A percentile compares a stretch with the other conserved stretches of the same genome.
These are phyloP conservation scores for Polysphondylium violaceum DNA, from an alignment of 78 protist genomes.

Conservation along the genomic window DNA sequence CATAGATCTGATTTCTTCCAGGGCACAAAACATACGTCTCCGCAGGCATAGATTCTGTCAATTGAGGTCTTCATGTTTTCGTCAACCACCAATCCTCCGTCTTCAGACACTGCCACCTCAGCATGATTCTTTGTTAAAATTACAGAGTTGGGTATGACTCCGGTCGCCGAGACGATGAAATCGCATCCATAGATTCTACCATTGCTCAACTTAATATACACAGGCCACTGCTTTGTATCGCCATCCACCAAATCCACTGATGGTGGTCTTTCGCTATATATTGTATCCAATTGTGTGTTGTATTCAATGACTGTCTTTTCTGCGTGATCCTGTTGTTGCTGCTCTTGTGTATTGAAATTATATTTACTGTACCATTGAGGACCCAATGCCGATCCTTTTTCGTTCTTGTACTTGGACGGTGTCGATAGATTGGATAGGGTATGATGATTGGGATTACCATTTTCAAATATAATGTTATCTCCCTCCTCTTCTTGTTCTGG, in stretches of 20 bases:
- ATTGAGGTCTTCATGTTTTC: conserved; percentile 28
- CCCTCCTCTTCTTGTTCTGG: background rate
- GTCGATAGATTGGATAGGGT: background rate
- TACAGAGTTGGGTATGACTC: conserved; percentile 31
- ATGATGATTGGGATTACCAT: background rate
- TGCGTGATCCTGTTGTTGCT: background rate
- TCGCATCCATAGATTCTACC: conserved; percentile 56
- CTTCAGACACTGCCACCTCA: background rate
- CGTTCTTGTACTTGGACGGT: background rate
- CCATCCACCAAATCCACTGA: background rate
- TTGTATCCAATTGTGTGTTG: background rate
- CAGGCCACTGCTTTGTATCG: conserved; percentile 15
- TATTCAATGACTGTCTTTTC: conserved; percentile 15
- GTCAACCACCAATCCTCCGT: conserved; percentile 1
- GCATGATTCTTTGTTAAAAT: background rate
- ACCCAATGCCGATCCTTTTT: conserved; percentile 13
- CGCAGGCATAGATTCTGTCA: conserved; percentile 32
- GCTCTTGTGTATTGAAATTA: conserved; percentile 29
- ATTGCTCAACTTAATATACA: conserved; percentile 17
- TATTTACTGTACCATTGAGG: conserved; percentile 78
- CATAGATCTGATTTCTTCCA: conserved; percentile 10
- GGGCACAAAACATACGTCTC: conserved; percentile 29
- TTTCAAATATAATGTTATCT: background rate
- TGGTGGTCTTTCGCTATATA: background rate
- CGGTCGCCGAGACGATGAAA: conserved; percentile 68